phyloP scores from a whole-genome alignment of 2,329 filamentous ascomycete species.

The Zymoseptoria ardabiliae region DNA sequence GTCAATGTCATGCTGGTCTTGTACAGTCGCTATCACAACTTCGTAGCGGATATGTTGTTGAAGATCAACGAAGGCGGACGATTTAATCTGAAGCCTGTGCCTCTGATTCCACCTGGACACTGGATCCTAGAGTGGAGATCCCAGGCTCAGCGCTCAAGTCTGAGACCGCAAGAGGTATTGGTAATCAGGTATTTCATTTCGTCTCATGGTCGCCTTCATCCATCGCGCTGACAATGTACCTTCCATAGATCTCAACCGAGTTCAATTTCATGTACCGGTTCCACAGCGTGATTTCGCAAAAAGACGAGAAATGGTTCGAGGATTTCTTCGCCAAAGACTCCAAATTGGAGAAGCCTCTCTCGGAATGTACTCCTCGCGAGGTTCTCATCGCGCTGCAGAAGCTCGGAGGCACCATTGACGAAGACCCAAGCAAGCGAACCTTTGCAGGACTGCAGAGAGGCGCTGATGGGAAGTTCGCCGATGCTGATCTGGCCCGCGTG shows the following conservation, averaged over 20 bases:
- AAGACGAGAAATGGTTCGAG: slow-evolving; percentile 38
- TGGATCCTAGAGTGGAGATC: slow-evolving; percentile 63
- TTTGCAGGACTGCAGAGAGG: slow-evolving; percentile 30
- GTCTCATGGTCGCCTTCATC: not conserved
- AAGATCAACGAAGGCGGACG: slow-evolving; percentile 60
- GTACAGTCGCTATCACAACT: slow-evolving; percentile 74
- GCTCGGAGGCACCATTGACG: slow-evolving; percentile 21
- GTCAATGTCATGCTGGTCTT: slow-evolving; percentile 66
- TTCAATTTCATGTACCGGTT: slow-evolving; percentile 46
- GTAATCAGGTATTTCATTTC: slow-evolving; percentile 32
- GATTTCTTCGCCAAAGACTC: slow-evolving; percentile 21
- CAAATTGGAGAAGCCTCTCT: slow-evolving; percentile 1
- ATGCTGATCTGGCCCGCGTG: slow-evolving; percentile 48
- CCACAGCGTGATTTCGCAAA: slow-evolving; percentile 35
- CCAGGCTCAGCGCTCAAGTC: slow-evolving; percentile 44
- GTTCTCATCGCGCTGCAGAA: slow-evolving; percentile 20
- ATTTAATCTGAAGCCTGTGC: slow-evolving; percentile 54
- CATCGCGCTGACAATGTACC: not conserved
- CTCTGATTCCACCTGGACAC: slow-evolving; percentile 69
- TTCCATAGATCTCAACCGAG: slow-evolving; percentile 34
- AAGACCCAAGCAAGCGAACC: slow-evolving; percentile 32
- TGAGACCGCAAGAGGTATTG: slow-evolving; percentile 51
- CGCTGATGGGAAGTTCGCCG: slow-evolving; percentile 45
- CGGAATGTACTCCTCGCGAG: slow-evolving; percentile 15
- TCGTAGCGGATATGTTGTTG: slow-evolving; percentile 58